Percentiles rank a stretch among this genome's conserved stretches.
phyloP scores from a whole-genome alignment of 2,329 filamentous ascomycete species.

The Aspergillus brunneoviolaceus region DNA sequence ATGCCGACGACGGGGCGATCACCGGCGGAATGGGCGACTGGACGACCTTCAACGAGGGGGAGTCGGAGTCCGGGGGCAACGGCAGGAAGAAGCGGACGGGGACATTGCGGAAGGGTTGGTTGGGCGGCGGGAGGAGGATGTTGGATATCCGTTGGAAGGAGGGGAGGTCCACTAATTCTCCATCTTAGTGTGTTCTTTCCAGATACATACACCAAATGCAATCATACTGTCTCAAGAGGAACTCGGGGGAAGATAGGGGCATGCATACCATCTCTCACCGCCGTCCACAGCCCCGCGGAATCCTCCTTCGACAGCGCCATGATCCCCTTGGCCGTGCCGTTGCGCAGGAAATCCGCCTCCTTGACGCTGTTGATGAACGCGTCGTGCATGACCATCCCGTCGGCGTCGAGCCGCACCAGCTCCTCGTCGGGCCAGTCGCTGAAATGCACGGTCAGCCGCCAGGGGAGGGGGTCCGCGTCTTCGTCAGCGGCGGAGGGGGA shows the following conservation, averaged over 20 bases:
- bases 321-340: conserved; percentile 83
- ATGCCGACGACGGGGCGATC: conserved; percentile 26
- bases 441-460: conserved; percentile 64
- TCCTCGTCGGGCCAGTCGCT: conserved; percentile 58
- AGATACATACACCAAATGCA: too few species aligned
- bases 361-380: conserved; percentile 70
- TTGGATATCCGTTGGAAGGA: conserved; percentile 73
- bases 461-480: conserved; percentile 50
- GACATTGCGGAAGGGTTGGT: conserved; percentile 74
- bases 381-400: conserved; percentile 60
- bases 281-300: conserved; percentile 77
- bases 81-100: conserved; percentile 86
- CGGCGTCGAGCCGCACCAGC: conserved; percentile 56
- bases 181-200: background rate
- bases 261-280: conserved; percentile 67
- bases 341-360: conserved; percentile 82
- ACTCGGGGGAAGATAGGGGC: background rate
- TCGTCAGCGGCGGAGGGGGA: conserved; percentile 5
- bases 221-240: too few species aligned
- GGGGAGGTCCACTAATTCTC: conserved; percentile 63
- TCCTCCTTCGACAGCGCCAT: conserved; percentile 85
- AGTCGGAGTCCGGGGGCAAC: conserved; percentile 55
- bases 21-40: conserved; percentile 68
- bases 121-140: conserved; percentile 68
- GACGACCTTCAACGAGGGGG: conserved; percentile 61